Percentiles rank a stretch among this genome's conserved stretches.
phyloP scores from a whole-genome alignment of 441 rosid genomes.

The Populus hybrid region DNA sequence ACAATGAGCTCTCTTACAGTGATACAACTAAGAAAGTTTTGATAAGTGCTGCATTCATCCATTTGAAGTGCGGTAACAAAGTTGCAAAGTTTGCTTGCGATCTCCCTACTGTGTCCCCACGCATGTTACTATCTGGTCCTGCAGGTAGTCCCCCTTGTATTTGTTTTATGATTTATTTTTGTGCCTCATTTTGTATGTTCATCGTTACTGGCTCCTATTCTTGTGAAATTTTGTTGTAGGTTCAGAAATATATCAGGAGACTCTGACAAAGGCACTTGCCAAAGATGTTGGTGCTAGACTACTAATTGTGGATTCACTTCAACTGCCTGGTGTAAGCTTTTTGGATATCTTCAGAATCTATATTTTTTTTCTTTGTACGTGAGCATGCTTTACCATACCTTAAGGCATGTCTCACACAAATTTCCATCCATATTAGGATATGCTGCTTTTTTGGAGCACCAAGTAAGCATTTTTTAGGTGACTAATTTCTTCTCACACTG shows the following conservation, averaged over 20 bases:
- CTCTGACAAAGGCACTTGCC: conserved; percentile 87
- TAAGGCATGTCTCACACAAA: neutral
- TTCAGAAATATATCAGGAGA: conserved; percentile 98
- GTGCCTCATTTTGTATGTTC: neutral
- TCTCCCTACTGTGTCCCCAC: conserved; percentile 79
- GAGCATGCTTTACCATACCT: neutral
- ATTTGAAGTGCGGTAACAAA: conserved; percentile 75
- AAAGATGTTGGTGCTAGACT: conserved; percentile 81
- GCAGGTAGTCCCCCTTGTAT: conserved; percentile 54
- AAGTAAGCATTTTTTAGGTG: neutral
- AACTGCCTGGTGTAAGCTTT: conserved; percentile 89
- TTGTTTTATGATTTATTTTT: neutral
- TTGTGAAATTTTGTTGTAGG: conserved; percentile 43
- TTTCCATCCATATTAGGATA: neutral
- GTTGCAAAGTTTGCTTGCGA: conserved; percentile 70
- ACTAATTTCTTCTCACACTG: neutral
- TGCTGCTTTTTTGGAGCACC: neutral
- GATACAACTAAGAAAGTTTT: conserved; percentile 86
- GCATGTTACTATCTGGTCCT: conserved; percentile 92
- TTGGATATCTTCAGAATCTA: neutral
- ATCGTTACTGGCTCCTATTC: neutral
- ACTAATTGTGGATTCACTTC: conserved; percentile 79
- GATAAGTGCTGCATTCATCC: conserved; percentile 71
- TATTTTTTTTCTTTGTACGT: neutral
- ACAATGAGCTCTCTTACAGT: conserved; percentile 44